Percentiles rank a stretch among this genome's conserved stretches.
phyloP scores from a whole-genome alignment of 2,329 filamentous ascomycete genomes.

The Thelonectria olida region DNA sequence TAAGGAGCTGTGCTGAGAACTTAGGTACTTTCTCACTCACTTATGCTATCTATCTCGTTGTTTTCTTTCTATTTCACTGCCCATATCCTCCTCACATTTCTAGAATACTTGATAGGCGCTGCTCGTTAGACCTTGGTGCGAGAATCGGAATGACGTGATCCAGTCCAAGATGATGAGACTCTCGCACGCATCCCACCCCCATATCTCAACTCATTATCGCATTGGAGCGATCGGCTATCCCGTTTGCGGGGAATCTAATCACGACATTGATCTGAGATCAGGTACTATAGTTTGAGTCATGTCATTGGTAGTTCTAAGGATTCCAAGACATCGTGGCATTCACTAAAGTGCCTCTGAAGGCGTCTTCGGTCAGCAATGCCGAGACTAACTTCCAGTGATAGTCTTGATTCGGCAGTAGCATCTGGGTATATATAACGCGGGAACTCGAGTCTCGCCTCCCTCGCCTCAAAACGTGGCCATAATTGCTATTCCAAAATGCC shows the following conservation, averaged over 20 bases:
- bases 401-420: neutral
- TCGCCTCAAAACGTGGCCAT: too few relatives aligned
- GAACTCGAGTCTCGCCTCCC: too few relatives aligned
- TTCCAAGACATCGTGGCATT: too few relatives aligned
- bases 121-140: too few relatives aligned
- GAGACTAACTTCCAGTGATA: neutral
- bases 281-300: neutral
- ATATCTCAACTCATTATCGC: neutral
- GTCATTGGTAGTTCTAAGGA: neutral
- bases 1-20: too few relatives aligned
- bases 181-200: neutral
- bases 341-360: too few relatives aligned
- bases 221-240: neutral
- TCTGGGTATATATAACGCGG: too few relatives aligned
- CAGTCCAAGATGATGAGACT: neutral
- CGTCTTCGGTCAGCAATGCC: neutral
- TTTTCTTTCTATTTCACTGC: too few relatives aligned
- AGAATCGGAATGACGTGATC: neutral
- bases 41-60: too few relatives aligned
- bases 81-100: too few relatives aligned
- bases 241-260: constrained; percentile 20
- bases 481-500: constrained; percentile 38
- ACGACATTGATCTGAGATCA: constrained; percentile 15
- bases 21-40: too few relatives aligned
- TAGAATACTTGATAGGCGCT: too few relatives aligned